Conservation (phyloP, 2,329 filamentous ascomycete genomes). For the Alternaria triticimaculans region DNA sequence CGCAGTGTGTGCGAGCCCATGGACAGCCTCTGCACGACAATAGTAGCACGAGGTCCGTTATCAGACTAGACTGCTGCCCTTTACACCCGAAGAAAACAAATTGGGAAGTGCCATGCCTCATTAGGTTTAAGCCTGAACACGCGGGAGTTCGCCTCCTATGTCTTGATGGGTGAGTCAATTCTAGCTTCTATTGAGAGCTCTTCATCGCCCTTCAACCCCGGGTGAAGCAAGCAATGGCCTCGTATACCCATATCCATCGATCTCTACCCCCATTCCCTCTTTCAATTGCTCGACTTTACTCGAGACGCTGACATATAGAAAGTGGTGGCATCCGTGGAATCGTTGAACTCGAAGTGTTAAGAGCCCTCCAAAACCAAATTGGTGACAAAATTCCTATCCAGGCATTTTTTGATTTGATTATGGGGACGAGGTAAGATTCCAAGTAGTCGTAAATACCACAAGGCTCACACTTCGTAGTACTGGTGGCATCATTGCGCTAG, state of each 20-base stretch:
- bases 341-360: constrained; percentile 54
- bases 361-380: constrained; percentile 50
- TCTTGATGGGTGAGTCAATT: constrained; percentile 12
- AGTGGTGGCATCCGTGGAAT: constrained; percentile 15
- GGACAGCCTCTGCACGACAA: constrained; percentile 7
- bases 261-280: too few relatives aligned
- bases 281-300: too few relatives aligned
- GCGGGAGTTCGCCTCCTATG: constrained; percentile 16
- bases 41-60: neutral
- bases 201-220: too few relatives aligned
- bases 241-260: too few relatives aligned
- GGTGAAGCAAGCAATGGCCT: too few relatives aligned
- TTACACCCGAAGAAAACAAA: neutral
- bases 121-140: constrained; percentile 37
- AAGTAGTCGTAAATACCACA: neutral
- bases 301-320: neutral
- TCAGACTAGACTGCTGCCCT: constrained; percentile 26
- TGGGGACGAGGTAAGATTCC: constrained; percentile 27
- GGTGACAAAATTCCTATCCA: constrained; percentile 51
- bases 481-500: constrained; percentile 55
- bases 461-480: constrained; percentile 31
- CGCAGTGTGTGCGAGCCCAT: constrained; percentile 49
- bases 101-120: constrained; percentile 1
- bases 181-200: neutral
- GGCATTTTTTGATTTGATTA: constrained; percentile 58